Evolutionary conservation across 768 basidiomycete genomes (phyloP), one percentile per base, ranked within the genome.

Genomic region (Agaricus sinodeliciosus): DNA sequence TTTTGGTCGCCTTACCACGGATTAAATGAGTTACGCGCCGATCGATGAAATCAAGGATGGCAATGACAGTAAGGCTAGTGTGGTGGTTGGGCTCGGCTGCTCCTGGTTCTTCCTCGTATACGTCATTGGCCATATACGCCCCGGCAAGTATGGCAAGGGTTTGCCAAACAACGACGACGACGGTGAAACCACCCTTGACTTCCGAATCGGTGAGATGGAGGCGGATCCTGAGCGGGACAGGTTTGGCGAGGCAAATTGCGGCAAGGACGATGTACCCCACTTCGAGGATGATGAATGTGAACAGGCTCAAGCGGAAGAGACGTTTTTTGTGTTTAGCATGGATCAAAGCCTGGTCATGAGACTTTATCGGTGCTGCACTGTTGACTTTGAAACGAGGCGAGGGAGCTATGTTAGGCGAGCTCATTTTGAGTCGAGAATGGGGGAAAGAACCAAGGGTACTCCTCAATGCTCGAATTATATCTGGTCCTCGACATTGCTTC

Each of bases 111-210:
- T 22, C 22, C 22, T 22, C 22, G 22, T 22, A 54, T 6, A 46
- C 45, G 42, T 54, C 52, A 35, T 45, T 39, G 31, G 42, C 45
- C 18, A 54, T 47, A n/a, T 54, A 36, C 19, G 28, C 45, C 2
- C 52, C 52, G 35, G 51, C 36, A 22, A 53, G 28, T 36, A 54
- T 41, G 9, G 52, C 52, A 15, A 54, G 19, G 16, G 22, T 28
- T 16, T 48, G 52, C 52, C 52, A 54, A 6, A 54, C 27, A 39
- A 48, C 42, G 39, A 54, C 47, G 18, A 54, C 35, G 45, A 48
- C 52, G 2, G 52, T 48, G 46, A 54, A 54, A 39, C 52, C 52
- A 26, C 52, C 45, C 13, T 42, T 48, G 28, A 54, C 52, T 18
- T 54, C 52, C 1, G 52, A 41, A 39, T 54, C 52, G 13, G 39